Base-by-base conservation (phyloP, 495 filamentous ascomycete genomes). In the Tetracladium setigerum region DNA sequence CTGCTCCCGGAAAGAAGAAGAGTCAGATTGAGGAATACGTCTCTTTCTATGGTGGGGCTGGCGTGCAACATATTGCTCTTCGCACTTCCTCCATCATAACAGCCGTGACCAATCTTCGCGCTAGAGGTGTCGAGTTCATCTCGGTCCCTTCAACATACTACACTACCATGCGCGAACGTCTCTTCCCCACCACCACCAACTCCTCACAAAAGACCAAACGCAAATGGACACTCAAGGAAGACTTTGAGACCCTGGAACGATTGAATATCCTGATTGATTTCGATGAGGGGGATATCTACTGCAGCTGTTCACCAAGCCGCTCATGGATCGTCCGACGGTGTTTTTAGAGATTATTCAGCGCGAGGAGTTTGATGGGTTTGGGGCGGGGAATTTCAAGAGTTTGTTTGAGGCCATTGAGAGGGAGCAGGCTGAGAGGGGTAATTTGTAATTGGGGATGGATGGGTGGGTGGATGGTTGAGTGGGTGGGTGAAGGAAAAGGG, bases 331-430 rank as follows among this genome's bases (percentile, higher is more conserved):
- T 1, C 90, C 90, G 3, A 95, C 89, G 1, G 88, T 95, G 0
- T 95, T 95, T 62, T 77, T 95, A 46, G 90, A 95, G 74, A 89
- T 95, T 50, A 95, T 95, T 56, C 86, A 95, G 64, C 69, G 88
- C 31, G 78, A 88, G 51, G 81, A 88, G 50, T 95, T 95, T 64
- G 74, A 79, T 9, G 90, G 90, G 0, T 95, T 95, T 54, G 88
- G 89, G 4, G 90, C 88, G 2, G 89, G 89, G n/a, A 95, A 95
- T 59, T 95, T 95, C 69, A 95, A 87, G 76, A 87, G 81, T 43
- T 54, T 95, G 52, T 95, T 95, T 57, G 88, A 95, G 67, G 89
- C 90, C 4, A 87, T 95, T 64, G 89, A 95, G 73, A 63, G 87
- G 15, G 89, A 95, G 60, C 90, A 95, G 68, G 87, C 75, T 16